Evolutionary conservation across 78 protist genomes (phyloP).

Genomic region (Planoprotostelium fungivorum): DNA sequence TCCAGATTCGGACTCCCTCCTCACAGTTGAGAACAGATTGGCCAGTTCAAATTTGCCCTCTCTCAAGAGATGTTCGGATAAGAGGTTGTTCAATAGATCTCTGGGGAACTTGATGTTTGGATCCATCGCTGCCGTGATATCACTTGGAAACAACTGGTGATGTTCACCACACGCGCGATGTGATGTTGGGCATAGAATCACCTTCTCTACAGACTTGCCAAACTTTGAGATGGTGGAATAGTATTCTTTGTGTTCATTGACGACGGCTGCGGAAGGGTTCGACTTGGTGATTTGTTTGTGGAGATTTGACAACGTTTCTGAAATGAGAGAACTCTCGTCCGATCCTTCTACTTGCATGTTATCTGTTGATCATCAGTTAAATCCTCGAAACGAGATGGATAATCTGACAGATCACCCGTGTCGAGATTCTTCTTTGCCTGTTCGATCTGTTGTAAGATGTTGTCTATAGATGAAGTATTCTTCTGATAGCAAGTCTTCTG

Average conservation of each 20-base stretch:
- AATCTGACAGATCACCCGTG: neutral
- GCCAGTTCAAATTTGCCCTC: conserved; percentile 56
- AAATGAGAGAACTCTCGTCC: neutral
- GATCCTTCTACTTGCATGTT: neutral
- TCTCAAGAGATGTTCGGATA: conserved; percentile 62
- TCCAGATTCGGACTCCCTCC: neutral
- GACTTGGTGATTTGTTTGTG: neutral
- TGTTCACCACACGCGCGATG: too few relatives aligned
- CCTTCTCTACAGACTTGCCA: conserved; percentile 67
- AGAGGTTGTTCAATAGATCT: conserved; percentile 19
- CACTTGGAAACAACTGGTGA: neutral
- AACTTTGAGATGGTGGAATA: conserved; percentile 51
- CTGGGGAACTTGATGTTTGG: conserved; percentile 13
- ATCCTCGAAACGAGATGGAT: too few relatives aligned
- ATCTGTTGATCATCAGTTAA: too few relatives aligned
- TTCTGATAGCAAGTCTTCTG: neutral
- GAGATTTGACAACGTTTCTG: neutral
- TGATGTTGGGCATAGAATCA: neutral
- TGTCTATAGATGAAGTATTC: neutral
- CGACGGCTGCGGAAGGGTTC: neutral
- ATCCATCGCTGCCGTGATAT: neutral
- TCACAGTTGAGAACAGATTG: conserved; percentile 24
- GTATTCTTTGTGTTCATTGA: conserved; percentile 35
- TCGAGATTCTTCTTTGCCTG: neutral
- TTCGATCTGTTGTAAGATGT: neutral